Base-by-base conservation (phyloP, 139 green algal genomes). In the Coelastrella sp. region DNA sequence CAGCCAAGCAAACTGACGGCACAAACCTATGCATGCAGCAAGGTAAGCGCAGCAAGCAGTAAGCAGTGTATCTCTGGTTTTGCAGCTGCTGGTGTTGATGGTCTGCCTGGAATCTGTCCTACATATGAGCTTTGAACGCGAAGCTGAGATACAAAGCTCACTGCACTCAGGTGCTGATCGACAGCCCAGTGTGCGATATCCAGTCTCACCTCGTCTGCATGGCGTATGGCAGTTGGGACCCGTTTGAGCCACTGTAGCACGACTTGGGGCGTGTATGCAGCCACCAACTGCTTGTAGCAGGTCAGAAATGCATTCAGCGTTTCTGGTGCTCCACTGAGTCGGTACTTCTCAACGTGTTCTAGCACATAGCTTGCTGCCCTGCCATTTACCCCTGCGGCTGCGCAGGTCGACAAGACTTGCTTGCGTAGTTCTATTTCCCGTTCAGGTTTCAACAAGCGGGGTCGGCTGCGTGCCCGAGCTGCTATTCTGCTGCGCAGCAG, bases 151-250 rank as follows among this genome's bases (percentile, higher is more conserved):
- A n/a, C n/a, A n/a, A n/a, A n/a, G n/a, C n/a, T n/a, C n/a, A n/a
- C n/a, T n/a, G n/a, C n/a, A n/a, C n/a, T n/a, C n/a, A n/a, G n/a
- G n/a, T n/a, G n/a, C n/a, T n/a, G n/a, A n/a, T n/a, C n/a, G n/a
- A n/a, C n/a, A n/a, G n/a, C n/a, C n/a, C n/a, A n/a, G n/a, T n/a
- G n/a, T n/a, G n/a, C n/a, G n/a, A n/a, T n/a, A n/a, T n/a, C n/a
- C n/a, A n/a, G n/a, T n/a, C 82, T 78, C 54, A 88, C 83, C 66
- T 88, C 83, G 7, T 71, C 83, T 73, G 47, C 66, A 5, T 22
- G 19, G 23, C 83, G 83, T 20, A 88, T 88, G 68, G 80, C 47
- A 8, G 66, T 57, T 6, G 83, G 83, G 3, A 59, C 83, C 0
- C 68, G 7, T 3, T 68, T 73, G 6, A 88, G 54, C 83, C 83